phyloP scores from a whole-genome alignment of 116 monocot genomes.

The Phalaenopsis hybrid region DNA sequence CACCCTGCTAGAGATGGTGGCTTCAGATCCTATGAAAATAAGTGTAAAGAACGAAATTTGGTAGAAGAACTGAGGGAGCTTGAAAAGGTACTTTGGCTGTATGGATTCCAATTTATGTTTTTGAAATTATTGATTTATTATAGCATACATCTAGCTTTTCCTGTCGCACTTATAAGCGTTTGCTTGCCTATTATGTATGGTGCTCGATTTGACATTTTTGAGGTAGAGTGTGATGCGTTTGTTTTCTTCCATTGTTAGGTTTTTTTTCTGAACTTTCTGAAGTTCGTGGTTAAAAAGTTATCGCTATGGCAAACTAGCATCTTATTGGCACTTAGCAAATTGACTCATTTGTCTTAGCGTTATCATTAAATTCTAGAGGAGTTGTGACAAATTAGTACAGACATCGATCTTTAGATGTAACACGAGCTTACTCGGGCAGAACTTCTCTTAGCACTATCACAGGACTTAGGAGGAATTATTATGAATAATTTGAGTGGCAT shows the following conservation, averaged over 20 bases:
- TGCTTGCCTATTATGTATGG: neutral
- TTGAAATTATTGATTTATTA: neutral
- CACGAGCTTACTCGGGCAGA: neutral
- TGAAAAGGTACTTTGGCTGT: constrained; percentile 47
- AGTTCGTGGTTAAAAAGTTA: neutral
- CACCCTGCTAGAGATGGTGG: constrained; percentile 43
- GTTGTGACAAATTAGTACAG: constrained; percentile 60
- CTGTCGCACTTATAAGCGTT: neutral
- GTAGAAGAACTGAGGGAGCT: constrained; percentile 73
- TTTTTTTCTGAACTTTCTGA: neutral
- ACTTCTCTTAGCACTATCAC: too few relatives aligned
- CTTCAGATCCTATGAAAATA: constrained; percentile 51
- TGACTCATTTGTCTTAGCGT: constrained; percentile 25
- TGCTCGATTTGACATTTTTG: neutral
- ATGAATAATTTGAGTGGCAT: too few relatives aligned
- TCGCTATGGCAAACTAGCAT: neutral
- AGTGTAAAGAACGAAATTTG: constrained; percentile 73
- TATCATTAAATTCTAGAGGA: constrained; percentile 70
- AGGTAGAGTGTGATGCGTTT: neutral
- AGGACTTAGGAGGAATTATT: too few relatives aligned
- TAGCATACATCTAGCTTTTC: constrained; percentile 1
- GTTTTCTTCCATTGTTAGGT: neutral
- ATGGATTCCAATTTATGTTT: neutral
- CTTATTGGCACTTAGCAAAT: constrained; percentile 22
- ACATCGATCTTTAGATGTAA: constrained; percentile 13